Evolutionary conservation across 164 flowering plant genomes (phyloP).

Genomic region (Aristolochia fimbriata): DNA sequence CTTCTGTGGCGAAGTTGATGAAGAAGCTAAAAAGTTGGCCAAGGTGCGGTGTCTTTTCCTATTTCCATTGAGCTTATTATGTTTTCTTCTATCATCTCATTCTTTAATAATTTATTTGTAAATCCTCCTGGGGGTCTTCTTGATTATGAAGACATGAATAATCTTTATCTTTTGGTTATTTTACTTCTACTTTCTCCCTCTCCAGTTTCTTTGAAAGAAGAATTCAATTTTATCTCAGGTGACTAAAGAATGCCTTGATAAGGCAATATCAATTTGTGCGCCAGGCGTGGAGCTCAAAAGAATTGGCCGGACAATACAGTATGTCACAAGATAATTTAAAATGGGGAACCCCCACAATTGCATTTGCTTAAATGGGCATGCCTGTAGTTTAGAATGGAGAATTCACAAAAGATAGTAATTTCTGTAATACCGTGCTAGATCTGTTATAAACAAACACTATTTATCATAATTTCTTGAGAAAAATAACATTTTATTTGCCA

Average conservation of each 20-base stretch:
- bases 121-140: background rate
- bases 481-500: too few relatives aligned
- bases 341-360: too few relatives aligned
- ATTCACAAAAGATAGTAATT: too few relatives aligned
- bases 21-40: conserved; percentile 65
- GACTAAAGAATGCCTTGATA: conserved; percentile 77
- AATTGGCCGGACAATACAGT: conserved; percentile 93
- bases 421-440: too few relatives aligned
- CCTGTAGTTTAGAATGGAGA: too few relatives aligned
- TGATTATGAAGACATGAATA: background rate
- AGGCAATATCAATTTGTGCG: conserved; percentile 83
- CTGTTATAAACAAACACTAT: too few relatives aligned
- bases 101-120: background rate
- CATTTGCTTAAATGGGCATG: too few relatives aligned
- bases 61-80: background rate
- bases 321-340: conserved; percentile 16
- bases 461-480: too few relatives aligned
- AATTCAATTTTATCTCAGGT: conserved; percentile 36
- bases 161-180: background rate
- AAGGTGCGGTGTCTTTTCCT: conserved; percentile 36
- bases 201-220: background rate
- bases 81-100: background rate
- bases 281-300: conserved; percentile 77
- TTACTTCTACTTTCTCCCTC: too few relatives aligned
- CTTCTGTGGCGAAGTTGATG: conserved; percentile 85